Base-by-base conservation (phyloP, 1,284 basidiomycete species). In the Ganoderma sp. region DNA sequence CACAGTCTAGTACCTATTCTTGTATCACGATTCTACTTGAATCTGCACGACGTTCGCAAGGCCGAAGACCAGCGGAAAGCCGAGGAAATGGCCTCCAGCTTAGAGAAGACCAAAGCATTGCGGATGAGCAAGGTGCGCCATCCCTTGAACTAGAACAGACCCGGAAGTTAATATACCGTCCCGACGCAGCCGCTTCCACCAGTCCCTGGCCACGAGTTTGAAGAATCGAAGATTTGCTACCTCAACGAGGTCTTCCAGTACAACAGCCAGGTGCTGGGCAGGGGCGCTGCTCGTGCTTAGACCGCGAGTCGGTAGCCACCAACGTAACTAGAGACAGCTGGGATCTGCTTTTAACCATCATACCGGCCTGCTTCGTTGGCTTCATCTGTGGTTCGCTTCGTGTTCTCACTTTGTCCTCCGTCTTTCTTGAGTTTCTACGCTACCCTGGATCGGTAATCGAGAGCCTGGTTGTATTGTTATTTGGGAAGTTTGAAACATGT, bases 21-120 rank as follows among this genome's bases (percentile, higher is more conserved):
- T 14, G 67, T 72, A 12, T 68, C 71, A 2, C 67, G 69, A 19
- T 72, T 68, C 64, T 72, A 70, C 64, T 63, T 72, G 63, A 42
- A 64, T 17, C 39, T 72, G 22, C 63, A 64, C 45, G 57, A 67
- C 19, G 22, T 67, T 15, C 57, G 22, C 52, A 41, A n/a, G 19
- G 32, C 45, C 3, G 63, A 64, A 25, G 22, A 42, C 17, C 15
- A 43, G 22, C 15, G 12, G 9, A 62, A 62, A 50, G 28, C 43
- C 10, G 43, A 28, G 25, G 39, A 63, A 17, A 42, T 7, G 12
- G 19, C 17, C n/a, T 22, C 57, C n/a, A 9, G 14, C 15, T 41
- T 22, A 39, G 39, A 60, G 39, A 41, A 14, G 12, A 17, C 39
- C 58, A 60, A 28, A 5, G 17, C 52, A 19, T 58, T 14, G 8